Conservation (phyloP, 2,329 filamentous ascomycete species). For the Verticillium dahliae region DNA sequence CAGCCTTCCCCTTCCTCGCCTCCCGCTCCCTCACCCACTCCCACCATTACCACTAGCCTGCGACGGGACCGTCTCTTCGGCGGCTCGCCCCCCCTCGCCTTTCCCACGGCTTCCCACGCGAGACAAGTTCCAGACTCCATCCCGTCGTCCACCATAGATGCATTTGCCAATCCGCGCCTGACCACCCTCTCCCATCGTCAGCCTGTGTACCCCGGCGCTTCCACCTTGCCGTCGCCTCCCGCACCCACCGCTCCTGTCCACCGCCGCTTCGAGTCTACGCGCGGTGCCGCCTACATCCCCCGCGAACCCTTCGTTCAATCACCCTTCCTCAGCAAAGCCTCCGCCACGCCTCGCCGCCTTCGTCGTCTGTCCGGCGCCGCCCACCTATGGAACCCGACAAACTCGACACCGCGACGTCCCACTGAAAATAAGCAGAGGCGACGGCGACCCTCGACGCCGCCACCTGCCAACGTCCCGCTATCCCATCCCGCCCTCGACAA, state of each 20-base stretch:
- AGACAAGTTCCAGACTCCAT: conserved; percentile 10
- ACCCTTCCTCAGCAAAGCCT: conserved; percentile 38
- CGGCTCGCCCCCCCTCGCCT: conserved; percentile 34
- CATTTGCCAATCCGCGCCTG: conserved; percentile 19
- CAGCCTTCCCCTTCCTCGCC: not conserved
- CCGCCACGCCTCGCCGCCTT: conserved; percentile 22
- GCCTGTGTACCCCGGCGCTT: conserved; percentile 20
- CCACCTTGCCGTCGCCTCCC: not conserved
- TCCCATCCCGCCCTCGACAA: conserved; percentile 35
- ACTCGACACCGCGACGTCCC: conserved; percentile 45
- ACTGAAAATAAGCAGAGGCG: conserved; percentile 20
- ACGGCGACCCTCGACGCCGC: conserved; percentile 43
- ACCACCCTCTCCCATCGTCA: conserved; percentile 24
- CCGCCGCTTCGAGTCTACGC: not conserved
- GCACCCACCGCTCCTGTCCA: conserved; percentile 4
- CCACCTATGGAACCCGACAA: conserved; percentile 55
- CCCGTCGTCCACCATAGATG: conserved; percentile 20
- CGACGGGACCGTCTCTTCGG: conserved; percentile 34
- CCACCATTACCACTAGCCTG: not conserved
- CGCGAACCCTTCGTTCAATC: conserved; percentile 20
- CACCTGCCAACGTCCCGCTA: conserved; percentile 44
- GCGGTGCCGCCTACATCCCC: conserved; percentile 5
- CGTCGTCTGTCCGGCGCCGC: conserved; percentile 34
- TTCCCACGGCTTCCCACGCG: conserved; percentile 43
- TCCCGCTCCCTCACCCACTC: not conserved